Evolutionary conservation across 306 rosid genomes (phyloP).

Genomic region (Alnus rubra): DNA sequence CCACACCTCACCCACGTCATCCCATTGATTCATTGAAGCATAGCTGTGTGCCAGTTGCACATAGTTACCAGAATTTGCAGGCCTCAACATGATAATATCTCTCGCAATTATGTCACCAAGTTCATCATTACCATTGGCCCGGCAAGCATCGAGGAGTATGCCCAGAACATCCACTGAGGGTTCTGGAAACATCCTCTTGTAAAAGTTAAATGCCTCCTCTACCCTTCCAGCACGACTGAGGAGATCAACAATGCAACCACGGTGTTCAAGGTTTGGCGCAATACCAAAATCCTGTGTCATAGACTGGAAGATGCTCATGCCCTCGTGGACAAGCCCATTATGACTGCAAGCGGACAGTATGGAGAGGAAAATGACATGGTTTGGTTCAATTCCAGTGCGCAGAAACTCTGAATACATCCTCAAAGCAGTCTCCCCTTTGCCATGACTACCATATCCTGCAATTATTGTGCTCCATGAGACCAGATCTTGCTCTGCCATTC

Average conservation of each 20-base stretch:
- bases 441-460: slow-evolving; percentile 71
- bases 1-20: slow-evolving; percentile 67
- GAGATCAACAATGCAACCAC: slow-evolving; percentile 74
- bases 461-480: slow-evolving; percentile 80
- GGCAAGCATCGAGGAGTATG: slow-evolving; percentile 71
- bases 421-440: slow-evolving; percentile 63
- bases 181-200: slow-evolving; percentile 45
- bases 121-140: slow-evolving; percentile 44
- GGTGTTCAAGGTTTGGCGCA: slow-evolving; percentile 63
- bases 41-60: slow-evolving; percentile 70
- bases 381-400: slow-evolving; percentile 52
- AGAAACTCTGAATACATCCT: slow-evolving; percentile 55
- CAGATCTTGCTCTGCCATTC: slow-evolving; percentile 52
- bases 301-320: slow-evolving; percentile 62
- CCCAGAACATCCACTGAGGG: slow-evolving; percentile 59
- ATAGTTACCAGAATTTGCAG: slow-evolving; percentile 60
- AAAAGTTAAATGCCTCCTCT: slow-evolving; percentile 62
- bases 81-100: slow-evolving; percentile 54
- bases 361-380: slow-evolving; percentile 69
- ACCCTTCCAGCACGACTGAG: slow-evolving; percentile 73
- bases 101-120: slow-evolving; percentile 50
- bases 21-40: slow-evolving; percentile 76
- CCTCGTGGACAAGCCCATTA: slow-evolving; percentile 62
- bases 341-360: slow-evolving; percentile 80
- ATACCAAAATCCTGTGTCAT: slow-evolving; percentile 62